Evolutionary conservation across 768 basidiomycete genomes (phyloP).

Genomic region (Lentinula boryana): DNA sequence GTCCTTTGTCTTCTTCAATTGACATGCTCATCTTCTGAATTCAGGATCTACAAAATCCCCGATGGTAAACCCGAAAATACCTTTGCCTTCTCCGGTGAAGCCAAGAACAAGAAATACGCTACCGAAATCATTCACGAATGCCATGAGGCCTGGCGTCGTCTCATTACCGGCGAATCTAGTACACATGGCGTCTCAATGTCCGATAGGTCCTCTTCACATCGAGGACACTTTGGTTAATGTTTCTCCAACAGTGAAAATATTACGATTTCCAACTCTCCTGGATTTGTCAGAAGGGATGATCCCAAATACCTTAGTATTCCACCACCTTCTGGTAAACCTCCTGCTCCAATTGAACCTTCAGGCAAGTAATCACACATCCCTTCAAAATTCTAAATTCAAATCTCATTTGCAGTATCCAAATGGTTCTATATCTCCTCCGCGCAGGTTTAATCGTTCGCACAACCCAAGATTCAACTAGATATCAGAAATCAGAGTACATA

Average conservation of each 20-base stretch:
- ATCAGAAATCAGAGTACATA: background rate
- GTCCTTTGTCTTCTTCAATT: background rate
- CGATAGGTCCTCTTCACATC: constrained; percentile 22
- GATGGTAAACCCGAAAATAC: constrained; percentile 96
- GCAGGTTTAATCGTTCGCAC: constrained; percentile 46
- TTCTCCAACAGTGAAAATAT: constrained; percentile 62
- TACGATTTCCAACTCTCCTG: constrained; percentile 69
- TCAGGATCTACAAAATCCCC: constrained; percentile 92
- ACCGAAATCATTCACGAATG: constrained; percentile 99
- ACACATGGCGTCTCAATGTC: constrained; percentile 82
- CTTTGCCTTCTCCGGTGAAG: constrained; percentile 99
- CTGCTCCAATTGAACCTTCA: constrained; percentile 87
- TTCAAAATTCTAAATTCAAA: background rate
- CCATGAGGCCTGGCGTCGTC: constrained; percentile 96
- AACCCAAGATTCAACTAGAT: background rate
- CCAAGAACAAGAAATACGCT: constrained; percentile 99
- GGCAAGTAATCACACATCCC: constrained; percentile 43
- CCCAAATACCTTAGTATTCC: constrained; percentile 62
- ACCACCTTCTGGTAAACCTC: constrained; percentile 71
- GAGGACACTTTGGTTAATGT: background rate
- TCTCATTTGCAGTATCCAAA: constrained; percentile 58
- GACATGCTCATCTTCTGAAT: constrained; percentile 5
- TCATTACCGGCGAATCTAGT: constrained; percentile 73
- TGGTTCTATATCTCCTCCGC: constrained; percentile 95
- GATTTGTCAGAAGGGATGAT: constrained; percentile 58